A percentile compares a stretch with the other conserved stretches of the same genome.
Evolutionary conservation across 2,329 filamentous ascomycete species (phyloP).

Genomic region (Penicillium sp.): DNA sequence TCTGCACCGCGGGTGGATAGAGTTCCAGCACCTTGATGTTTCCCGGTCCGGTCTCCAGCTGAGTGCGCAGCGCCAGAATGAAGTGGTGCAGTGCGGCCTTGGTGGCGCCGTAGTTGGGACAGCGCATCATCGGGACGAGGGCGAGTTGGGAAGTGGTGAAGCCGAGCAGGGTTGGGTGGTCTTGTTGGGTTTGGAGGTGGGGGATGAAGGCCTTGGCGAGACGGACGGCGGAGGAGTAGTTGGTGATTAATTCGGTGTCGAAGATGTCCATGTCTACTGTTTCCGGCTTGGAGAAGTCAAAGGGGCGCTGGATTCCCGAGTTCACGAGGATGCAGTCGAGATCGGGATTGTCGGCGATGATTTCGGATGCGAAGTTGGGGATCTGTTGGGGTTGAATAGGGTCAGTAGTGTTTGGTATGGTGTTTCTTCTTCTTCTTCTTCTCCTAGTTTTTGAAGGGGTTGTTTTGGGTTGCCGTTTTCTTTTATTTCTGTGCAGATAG

Average conservation of each 20-base stretch:
- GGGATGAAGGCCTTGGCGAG: slow-evolving; percentile 42
- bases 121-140: slow-evolving; percentile 44
- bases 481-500: too few species aligned
- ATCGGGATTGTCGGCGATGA: slow-evolving; percentile 10
- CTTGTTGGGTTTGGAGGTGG: slow-evolving; percentile 40
- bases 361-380: slow-evolving; percentile 18
- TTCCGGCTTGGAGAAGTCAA: slow-evolving; percentile 14
- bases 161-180: slow-evolving; percentile 39
- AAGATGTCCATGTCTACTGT: slow-evolving; percentile 14
- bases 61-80: slow-evolving; percentile 47
- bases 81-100: slow-evolving; percentile 53
- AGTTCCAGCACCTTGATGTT: slow-evolving; percentile 52
- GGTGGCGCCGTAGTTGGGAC: slow-evolving; percentile 50
- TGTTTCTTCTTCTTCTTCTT: too few species aligned
- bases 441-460: too few species aligned
- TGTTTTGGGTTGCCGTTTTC: too few species aligned
- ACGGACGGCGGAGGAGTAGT: slow-evolving; percentile 12
- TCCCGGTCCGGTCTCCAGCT: slow-evolving; percentile 37
- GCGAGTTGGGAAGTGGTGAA: slow-evolving; percentile 49
- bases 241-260: slow-evolving; percentile 13
- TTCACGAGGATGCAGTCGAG: slow-evolving; percentile 17
- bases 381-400: slow-evolving; percentile 7
- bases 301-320: slow-evolving; percentile 13
- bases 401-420: too few species aligned
- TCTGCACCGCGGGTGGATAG: slow-evolving; percentile 52